Evolutionary conservation across 345 rosid species (phyloP).

Genomic region (Odontarrhena argentea): DNA sequence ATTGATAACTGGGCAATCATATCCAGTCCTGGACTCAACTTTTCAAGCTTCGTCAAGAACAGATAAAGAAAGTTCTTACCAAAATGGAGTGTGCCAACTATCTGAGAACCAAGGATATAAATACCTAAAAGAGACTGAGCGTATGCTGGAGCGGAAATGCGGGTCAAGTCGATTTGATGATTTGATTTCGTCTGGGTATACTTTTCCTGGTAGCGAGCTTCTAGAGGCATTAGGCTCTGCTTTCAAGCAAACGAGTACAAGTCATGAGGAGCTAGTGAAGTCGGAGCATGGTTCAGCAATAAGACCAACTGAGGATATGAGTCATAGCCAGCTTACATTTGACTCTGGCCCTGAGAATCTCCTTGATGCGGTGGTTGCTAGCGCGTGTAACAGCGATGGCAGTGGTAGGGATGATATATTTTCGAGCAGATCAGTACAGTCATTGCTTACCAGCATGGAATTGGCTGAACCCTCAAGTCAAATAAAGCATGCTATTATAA

Average conservation of each 20-base stretch:
- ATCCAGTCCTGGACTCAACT: conserved; percentile 45
- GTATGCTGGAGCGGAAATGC: conserved; percentile 41
- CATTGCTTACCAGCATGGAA: conserved; percentile 54
- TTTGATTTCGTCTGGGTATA: conserved; percentile 48
- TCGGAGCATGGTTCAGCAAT: conserved; percentile 46
- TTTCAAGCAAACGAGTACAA: conserved; percentile 48
- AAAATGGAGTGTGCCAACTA: conserved; percentile 36
- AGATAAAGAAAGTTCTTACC: conserved; percentile 39
- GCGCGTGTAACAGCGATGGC: conserved; percentile 54
- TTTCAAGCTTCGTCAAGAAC: conserved; percentile 39
- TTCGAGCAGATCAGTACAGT: conserved; percentile 53
- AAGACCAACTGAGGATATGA: conserved; percentile 55
- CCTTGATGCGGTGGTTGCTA: conserved; percentile 88
- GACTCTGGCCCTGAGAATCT: conserved; percentile 75
- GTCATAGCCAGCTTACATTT: conserved; percentile 58
- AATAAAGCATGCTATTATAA: conserved; percentile 39
- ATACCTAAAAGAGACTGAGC: conserved; percentile 44
- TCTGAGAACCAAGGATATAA: conserved; percentile 47
- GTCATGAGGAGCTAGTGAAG: conserved; percentile 51
- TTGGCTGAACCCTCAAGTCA: conserved; percentile 54
- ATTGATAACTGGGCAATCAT: conserved; percentile 37
- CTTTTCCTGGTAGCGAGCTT: conserved; percentile 73
- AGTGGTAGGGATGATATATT: conserved; percentile 57
- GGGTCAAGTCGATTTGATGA: conserved; percentile 45
- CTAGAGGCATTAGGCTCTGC: conserved; percentile 83